Percentiles rank a stretch among this genome's conserved stretches.
Conservation (phyloP, 495 filamentous ascomycete genomes). For the Clohesyomyces aquaticus region DNA sequence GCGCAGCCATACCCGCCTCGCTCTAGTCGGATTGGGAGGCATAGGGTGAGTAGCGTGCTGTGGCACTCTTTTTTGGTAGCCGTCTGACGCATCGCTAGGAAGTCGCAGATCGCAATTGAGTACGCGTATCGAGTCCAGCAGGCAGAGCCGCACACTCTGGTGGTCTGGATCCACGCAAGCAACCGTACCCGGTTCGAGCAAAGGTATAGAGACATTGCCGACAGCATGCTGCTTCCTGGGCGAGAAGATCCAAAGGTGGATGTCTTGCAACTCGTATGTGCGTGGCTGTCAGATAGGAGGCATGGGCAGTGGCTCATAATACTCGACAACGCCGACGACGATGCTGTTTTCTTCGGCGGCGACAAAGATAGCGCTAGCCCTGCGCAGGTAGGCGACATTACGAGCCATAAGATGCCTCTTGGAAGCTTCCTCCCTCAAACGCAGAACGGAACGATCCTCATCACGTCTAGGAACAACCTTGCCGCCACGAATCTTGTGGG, state of each 20-base stretch:
- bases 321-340: slow-evolving; percentile 10
- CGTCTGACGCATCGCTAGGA: slow-evolving; percentile 5
- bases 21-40: slow-evolving; percentile 17
- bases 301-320: slow-evolving; percentile 9
- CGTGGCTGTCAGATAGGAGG: slow-evolving; percentile 8
- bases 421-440: slow-evolving; percentile 6
- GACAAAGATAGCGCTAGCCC: background rate
- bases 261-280: slow-evolving; percentile 17
- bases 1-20: slow-evolving; percentile 2
- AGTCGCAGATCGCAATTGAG: slow-evolving; percentile 29
- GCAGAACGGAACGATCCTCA: slow-evolving; percentile 7
- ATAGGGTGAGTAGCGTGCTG: slow-evolving; percentile 28
- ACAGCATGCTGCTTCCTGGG: slow-evolving; percentile 13
- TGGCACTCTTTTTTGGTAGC: background rate
- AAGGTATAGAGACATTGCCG: slow-evolving; percentile 22
- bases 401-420: background rate
- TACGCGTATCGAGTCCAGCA: slow-evolving; percentile 15
- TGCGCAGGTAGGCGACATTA: background rate
- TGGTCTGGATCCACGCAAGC: slow-evolving; percentile 34
- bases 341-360: background rate
- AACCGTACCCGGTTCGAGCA: slow-evolving; percentile 20
- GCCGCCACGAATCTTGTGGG: background rate
- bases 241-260: slow-evolving; percentile 13
- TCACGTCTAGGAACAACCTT: slow-evolving; percentile 4
- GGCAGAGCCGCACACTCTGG: slow-evolving; percentile 5